Base-by-base conservation (phyloP, 2,329 filamentous ascomycete genomes). In the Verticillium albo-atrum region DNA sequence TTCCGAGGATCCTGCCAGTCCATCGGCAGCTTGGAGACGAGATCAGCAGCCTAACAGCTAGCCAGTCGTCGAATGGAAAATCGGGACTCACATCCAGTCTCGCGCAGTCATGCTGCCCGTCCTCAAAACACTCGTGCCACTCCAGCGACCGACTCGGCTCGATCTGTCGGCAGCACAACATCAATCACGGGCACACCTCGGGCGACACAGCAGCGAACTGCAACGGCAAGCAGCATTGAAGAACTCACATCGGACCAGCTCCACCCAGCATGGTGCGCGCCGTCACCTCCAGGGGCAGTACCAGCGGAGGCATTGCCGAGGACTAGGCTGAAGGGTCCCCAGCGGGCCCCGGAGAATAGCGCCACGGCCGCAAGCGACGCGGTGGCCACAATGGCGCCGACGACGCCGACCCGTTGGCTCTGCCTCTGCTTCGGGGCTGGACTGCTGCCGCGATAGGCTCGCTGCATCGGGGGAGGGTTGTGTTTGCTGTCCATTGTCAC, bases 11-110 rank as follows among this genome's bases (percentile, higher is more conserved):
- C 65, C 9, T 69, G 62, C 72, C 72, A 74, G 55, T 73, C 67
- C 71, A 73, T 74, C 0, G 73, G 72, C 14, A 75, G 67, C 71
- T 75, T 27, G 2, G 35, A n/a, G n/a, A n/a, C 32, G 77, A 58
- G 77, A 66, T 55, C 55, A 59, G 52, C 47, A 56, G 51, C 56
- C 55, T 28, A 17, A 42, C 17, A 56, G 50, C 32, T 10, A 53
- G 58, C 9, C 6, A 53, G 58, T 6, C n/a, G 37, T 58, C 35
- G 23, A 5, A 30, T 9, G 15, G 12, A n/a, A 20, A 30, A 23
- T 1, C 10, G 6, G 20, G 27, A 64, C 67, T 63, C 53, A 72
- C 72, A 53, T 74, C 70, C 1, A 74, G 64, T 53, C 72, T 69
- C 4, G 72, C 71, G 60, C 72, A 74, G 37, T 74, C 67, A 28